These are phyloP conservation scores for Astragalus membranaceus DNA, from an alignment of 306 rosid species.

Conservation along the genomic window DNA sequence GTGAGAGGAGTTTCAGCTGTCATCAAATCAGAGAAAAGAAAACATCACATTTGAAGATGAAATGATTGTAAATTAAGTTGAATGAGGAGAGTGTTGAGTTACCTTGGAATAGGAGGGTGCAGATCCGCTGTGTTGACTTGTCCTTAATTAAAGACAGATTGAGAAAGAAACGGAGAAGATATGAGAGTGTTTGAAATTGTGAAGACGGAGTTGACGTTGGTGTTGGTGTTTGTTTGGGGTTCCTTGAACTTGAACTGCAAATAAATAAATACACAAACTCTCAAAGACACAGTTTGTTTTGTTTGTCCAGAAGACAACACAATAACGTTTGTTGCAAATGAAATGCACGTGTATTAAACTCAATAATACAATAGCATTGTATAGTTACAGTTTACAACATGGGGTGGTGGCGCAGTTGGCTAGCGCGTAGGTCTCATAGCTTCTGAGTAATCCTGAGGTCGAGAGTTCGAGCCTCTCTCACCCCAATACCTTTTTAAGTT, in stretches of 20 bases:
- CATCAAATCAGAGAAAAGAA: neutral
- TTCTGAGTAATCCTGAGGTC: slow-evolving; percentile 41
- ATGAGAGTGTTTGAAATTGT: neutral
- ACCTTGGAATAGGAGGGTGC: slow-evolving; percentile 13
- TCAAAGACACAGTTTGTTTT: neutral
- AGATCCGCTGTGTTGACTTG: slow-evolving; percentile 19
- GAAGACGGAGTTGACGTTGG: neutral
- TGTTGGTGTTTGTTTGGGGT: neutral
- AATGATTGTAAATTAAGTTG: too few relatives aligned
- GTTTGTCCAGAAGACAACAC: neutral
- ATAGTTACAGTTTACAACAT: fast-evolving
- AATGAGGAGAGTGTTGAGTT: neutral
- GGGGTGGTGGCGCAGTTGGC: slow-evolving; percentile 65
- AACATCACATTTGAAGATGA: neutral
- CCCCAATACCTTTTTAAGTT: slow-evolving; percentile 20
- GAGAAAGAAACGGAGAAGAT: neutral
- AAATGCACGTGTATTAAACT: neutral
- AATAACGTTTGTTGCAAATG: neutral
- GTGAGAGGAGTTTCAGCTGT: neutral
- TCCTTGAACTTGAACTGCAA: neutral
- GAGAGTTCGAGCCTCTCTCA: slow-evolving; percentile 57
- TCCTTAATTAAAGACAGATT: neutral
- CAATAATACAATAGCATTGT: too few relatives aligned
- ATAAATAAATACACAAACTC: neutral
- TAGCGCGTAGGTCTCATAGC: slow-evolving; percentile 60